Evolutionary conservation across 352 stramenopile genomes (phyloP).

Genomic region (Phytopythium litorale): DNA sequence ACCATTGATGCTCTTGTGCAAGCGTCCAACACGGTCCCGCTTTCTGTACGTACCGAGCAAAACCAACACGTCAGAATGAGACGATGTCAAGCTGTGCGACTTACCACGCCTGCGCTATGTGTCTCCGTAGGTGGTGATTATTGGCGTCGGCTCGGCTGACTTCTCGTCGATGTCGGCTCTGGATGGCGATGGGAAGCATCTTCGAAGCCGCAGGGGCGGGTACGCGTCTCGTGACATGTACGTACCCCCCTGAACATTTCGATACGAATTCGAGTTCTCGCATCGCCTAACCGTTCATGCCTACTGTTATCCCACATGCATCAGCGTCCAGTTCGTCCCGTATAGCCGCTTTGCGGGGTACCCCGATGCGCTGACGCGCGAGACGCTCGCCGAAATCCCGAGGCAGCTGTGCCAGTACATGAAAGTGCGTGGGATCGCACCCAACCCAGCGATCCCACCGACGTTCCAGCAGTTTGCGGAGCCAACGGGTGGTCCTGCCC

Average conservation of each 20-base stretch:
- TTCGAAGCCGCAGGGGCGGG: conserved; percentile 35
- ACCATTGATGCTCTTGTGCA: conserved; percentile 58
- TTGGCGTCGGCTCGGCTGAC: conserved; percentile 66
- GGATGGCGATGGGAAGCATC: conserved; percentile 50
- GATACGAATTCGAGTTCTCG: background rate
- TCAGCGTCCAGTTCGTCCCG: conserved; percentile 63
- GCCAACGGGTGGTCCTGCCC: conserved; percentile 18
- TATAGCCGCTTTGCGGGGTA: conserved; percentile 49
- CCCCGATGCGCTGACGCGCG: conserved; percentile 35
- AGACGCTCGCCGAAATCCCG: conserved; percentile 72
- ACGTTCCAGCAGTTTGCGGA: conserved; percentile 45
- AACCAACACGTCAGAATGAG: background rate
- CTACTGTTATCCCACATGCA: background rate
- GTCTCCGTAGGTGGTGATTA: conserved; percentile 55
- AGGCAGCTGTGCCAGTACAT: conserved; percentile 77
- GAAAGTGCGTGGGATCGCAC: conserved; percentile 49
- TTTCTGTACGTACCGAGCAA: conserved; percentile 27
- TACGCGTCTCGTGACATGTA: conserved; percentile 57
- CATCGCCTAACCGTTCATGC: background rate
- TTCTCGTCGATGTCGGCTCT: conserved; percentile 67
- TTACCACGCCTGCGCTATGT: background rate
- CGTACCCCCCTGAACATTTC: conserved; percentile 7
- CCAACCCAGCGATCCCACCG: conserved; percentile 41
- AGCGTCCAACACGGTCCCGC: conserved; percentile 41
- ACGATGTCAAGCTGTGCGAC: background rate